Conservation (phyloP, 805 yeast species). For the Yamadazyma akitaensis region DNA sequence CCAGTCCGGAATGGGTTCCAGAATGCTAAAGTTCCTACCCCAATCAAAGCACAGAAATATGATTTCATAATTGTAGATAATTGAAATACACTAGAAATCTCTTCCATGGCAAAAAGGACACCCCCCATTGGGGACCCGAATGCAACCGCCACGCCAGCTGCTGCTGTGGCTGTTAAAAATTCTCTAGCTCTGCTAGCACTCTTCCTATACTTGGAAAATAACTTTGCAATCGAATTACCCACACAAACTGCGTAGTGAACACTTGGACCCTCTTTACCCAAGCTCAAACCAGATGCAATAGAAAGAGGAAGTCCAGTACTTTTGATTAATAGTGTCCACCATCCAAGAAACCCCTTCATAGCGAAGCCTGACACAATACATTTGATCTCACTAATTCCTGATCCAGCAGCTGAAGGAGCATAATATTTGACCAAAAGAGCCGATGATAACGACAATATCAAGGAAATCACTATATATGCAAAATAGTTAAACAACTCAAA, state of each 20-base stretch:
- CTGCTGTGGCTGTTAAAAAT: constrained; percentile 83
- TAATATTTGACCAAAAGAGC: constrained; percentile 64
- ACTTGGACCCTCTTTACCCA: constrained; percentile 98
- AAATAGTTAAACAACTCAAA: constrained; percentile 47
- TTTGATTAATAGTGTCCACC: constrained; percentile 70
- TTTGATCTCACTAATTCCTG: constrained; percentile 96
- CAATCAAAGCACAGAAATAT: constrained; percentile 85
- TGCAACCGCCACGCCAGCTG: constrained; percentile 98
- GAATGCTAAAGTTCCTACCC: constrained; percentile 74
- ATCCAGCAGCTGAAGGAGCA: constrained; percentile 94
- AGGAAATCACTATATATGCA: constrained; percentile 56
- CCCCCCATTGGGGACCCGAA: constrained; percentile 98
- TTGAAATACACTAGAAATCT: constrained; percentile 72
- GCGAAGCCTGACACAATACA: constrained; percentile 89
- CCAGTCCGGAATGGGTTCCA: constrained; percentile 94
- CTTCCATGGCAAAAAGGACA: constrained; percentile 89
- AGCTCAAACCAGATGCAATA: constrained; percentile 87
- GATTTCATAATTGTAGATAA: constrained; percentile 85
- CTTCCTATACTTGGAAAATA: constrained; percentile 44
- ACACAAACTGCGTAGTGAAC: constrained; percentile 97
- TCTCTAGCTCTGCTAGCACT: constrained; percentile 51
- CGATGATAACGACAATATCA: constrained; percentile 59
- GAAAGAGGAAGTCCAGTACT: constrained; percentile 82
- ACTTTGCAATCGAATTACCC: constrained; percentile 72
- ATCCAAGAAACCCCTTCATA: constrained; percentile 70